Conservation (phyloP, 176 grass and related monocot species). For the Zoysia japonica region DNA sequence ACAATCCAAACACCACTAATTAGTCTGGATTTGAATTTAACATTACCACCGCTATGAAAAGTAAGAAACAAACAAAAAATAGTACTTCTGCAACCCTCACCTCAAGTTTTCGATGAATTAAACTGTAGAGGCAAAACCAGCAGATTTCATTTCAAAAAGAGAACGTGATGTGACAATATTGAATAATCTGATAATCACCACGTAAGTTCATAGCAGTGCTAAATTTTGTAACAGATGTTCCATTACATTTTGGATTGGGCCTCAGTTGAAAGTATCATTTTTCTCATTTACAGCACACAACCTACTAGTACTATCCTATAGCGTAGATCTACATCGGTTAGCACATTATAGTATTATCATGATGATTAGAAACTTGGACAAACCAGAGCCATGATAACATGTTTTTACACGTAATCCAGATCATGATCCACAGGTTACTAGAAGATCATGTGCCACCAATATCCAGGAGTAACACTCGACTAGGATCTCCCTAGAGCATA, state of each 20-base stretch:
- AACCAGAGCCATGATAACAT: slow-evolving; percentile 1
- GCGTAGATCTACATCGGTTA: slow-evolving; percentile 10
- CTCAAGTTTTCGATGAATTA: neutral
- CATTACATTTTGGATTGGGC: neutral
- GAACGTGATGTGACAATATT: neutral
- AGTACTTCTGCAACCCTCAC: neutral
- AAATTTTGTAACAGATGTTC: neutral
- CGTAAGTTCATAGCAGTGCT: neutral
- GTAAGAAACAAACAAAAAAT: neutral
- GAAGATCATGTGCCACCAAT: slow-evolving; percentile 15
- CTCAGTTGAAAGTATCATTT: neutral
- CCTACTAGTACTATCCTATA: slow-evolving; percentile 13
- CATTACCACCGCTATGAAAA: neutral
- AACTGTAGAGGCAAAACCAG: neutral
- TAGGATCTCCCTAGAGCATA: slow-evolving; percentile 46
- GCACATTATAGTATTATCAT: neutral
- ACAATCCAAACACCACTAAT: neutral
- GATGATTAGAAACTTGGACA: slow-evolving; percentile 13
- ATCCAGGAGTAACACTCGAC: neutral
- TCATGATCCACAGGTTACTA: neutral
- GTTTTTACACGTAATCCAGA: slow-evolving; percentile 26
- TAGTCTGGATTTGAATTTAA: neutral
- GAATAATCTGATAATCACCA: neutral
- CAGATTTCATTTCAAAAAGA: neutral
- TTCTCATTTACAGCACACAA: slow-evolving; percentile 32